phyloP scores from a whole-genome alignment of 1,139 yeast species.

The Waltiozyma sp. region DNA sequence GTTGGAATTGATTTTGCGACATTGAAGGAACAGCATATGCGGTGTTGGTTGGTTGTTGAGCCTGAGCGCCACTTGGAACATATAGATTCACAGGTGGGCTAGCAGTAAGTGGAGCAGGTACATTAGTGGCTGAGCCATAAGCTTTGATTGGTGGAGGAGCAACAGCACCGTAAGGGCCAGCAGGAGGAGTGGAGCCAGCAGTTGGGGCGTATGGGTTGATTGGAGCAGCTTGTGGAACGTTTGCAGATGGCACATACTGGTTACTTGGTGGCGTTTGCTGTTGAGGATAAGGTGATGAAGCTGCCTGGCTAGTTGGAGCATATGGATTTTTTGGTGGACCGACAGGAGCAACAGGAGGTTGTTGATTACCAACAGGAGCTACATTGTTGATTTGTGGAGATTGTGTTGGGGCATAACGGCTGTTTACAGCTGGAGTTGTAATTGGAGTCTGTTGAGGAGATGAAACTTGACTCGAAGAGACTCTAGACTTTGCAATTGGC shows the following conservation, averaged over 20 bases:
- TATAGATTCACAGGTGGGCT: conserved; percentile 4
- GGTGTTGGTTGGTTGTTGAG: conserved; percentile 2
- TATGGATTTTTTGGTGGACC: conserved; percentile 24
- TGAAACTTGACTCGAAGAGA: conserved; percentile 10
- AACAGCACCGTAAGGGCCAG: neutral
- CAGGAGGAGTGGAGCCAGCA: conserved; percentile 4
- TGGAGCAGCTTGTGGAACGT: conserved; percentile 1
- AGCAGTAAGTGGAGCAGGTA: conserved; percentile 1
- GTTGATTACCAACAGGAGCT: conserved; percentile 7
- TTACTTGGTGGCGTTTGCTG: conserved; percentile 5
- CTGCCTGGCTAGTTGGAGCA: conserved; percentile 20
- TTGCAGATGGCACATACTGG: conserved; percentile 12
- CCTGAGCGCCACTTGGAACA: conserved; percentile 1
- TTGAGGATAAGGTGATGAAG: conserved; percentile 11
- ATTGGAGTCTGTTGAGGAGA: conserved; percentile 9
- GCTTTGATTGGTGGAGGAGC: conserved; percentile 1
- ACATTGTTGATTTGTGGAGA: conserved; percentile 11
- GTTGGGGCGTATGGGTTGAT: conserved; percentile 5
- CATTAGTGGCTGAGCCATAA: neutral
- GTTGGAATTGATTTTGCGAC: conserved; percentile 1
- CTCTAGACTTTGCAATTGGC: conserved; percentile 18
- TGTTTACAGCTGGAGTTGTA: conserved; percentile 10
- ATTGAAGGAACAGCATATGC: conserved; percentile 8
- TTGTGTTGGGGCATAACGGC: conserved; percentile 14
- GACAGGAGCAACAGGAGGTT: conserved; percentile 16